These are phyloP conservation scores for Xylariaceae sp. DNA, from an alignment of 2,329 filamentous ascomycete species.

Conservation along the genomic window DNA sequence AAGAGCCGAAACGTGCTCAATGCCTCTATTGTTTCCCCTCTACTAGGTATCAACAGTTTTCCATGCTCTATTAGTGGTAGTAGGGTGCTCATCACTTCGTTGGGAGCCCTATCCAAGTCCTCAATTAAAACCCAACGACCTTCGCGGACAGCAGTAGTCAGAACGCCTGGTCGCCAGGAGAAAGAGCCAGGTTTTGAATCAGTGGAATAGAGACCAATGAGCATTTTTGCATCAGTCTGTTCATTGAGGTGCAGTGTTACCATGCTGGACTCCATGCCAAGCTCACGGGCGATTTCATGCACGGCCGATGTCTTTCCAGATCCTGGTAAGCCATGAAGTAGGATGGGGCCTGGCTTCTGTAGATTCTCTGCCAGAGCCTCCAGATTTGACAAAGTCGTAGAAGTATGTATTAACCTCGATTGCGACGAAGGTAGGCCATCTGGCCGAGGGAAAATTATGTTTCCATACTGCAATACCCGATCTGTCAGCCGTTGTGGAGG, in stretches of 20 bases:
- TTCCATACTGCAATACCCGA: conserved; percentile 68
- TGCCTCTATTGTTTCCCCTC: conserved; percentile 84
- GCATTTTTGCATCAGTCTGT: conserved; percentile 96
- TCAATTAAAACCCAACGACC: conserved; percentile 97
- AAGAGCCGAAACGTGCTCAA: conserved; percentile 87
- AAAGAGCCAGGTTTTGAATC: conserved; percentile 88
- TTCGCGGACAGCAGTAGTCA: conserved; percentile 92
- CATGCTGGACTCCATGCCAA: conserved; percentile 81
- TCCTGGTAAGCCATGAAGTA: conserved; percentile 83
- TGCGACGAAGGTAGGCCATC: conserved; percentile 53
- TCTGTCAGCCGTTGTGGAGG: conserved; percentile 57
- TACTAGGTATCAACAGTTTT: conserved; percentile 88
- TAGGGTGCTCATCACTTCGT: conserved; percentile 91
- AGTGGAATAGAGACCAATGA: conserved; percentile 92
- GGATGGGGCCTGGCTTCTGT: conserved; percentile 70
- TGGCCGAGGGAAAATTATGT: conserved; percentile 70
- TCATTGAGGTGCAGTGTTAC: conserved; percentile 96
- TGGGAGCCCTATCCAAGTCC: conserved; percentile 92
- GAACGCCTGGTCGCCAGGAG: conserved; percentile 86
- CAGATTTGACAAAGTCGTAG: conserved; percentile 76
- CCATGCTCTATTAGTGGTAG: conserved; percentile 90
- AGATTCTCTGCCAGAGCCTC: conserved; percentile 71
- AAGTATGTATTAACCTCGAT: conserved; percentile 69
- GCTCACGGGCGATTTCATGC: conserved; percentile 78
- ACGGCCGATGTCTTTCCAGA: conserved; percentile 90